Conservation (phyloP, 75 land plant genomes). For the Cryptomeria japonica region DNA sequence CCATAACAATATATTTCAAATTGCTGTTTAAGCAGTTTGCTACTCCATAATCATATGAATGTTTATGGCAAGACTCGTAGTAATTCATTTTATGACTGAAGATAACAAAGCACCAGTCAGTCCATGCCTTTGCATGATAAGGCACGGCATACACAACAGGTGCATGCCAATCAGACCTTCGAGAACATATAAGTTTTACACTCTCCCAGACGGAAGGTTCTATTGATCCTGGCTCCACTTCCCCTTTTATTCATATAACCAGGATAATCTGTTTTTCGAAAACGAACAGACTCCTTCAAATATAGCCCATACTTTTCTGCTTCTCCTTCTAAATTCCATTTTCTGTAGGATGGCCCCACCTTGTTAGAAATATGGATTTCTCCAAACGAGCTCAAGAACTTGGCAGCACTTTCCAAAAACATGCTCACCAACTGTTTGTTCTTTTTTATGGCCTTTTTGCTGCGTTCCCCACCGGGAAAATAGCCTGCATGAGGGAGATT, state of each 20-base stretch:
- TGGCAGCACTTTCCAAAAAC: conserved; percentile 30
- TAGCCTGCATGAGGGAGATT: conserved; percentile 23
- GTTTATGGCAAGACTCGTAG: too few species aligned
- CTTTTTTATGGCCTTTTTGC: not conserved
- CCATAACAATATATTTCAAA: too few species aligned
- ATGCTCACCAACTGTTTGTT: conserved; percentile 28
- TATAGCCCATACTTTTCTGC: conserved; percentile 31
- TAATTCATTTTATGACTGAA: too few species aligned
- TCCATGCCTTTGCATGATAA: too few species aligned
- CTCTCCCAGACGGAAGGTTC: conserved; percentile 27
- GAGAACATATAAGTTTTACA: conserved; percentile 37
- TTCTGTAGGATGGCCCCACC: conserved; percentile 27
- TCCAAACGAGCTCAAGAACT: conserved; percentile 16
- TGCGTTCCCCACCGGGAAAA: not conserved
- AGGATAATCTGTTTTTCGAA: conserved; percentile 28
- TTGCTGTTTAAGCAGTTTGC: too few species aligned
- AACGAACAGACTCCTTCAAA: conserved; percentile 21
- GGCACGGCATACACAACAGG: too few species aligned
- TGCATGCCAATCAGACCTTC: not conserved
- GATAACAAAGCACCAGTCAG: too few species aligned
- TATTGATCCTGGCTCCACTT: conserved; percentile 18
- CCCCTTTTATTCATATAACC: conserved; percentile 52
- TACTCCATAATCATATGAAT: too few species aligned
- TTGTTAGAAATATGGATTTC: conserved; percentile 42
- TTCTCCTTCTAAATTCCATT: conserved; percentile 34